Conservation (phyloP, 768 basidiomycete species). For the Rickenella mellea region DNA sequence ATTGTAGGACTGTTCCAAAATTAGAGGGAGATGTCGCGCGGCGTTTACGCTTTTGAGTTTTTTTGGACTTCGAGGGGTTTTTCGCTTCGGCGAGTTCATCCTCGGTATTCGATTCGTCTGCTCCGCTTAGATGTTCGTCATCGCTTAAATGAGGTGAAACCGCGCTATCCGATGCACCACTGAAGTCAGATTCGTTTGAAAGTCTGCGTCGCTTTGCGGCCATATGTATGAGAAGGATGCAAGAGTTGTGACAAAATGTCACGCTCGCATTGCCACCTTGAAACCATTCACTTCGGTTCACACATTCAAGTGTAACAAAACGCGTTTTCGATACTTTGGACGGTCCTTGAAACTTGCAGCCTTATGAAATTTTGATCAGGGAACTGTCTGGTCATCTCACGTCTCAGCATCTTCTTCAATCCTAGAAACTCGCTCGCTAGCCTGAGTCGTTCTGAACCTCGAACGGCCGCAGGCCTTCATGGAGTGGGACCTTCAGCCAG, state of each 20-base stretch:
- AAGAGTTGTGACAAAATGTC: too few relatives aligned
- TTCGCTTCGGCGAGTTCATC: slow-evolving; percentile 54
- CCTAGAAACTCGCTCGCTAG: background rate
- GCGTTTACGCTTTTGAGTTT: slow-evolving; percentile 76
- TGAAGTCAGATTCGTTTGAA: too few relatives aligned
- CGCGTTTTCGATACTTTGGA: too few relatives aligned
- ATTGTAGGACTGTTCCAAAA: slow-evolving; percentile 69
- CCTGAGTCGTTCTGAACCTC: background rate
- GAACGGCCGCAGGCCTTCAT: slow-evolving; percentile 15
- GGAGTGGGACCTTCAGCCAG: slow-evolving; percentile 66
- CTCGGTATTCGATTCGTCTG: slow-evolving; percentile 37
- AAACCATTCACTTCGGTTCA: too few relatives aligned
- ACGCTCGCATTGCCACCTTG: too few relatives aligned
- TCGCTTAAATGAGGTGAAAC: too few relatives aligned
- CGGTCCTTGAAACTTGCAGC: too few relatives aligned
- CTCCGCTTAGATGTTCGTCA: slow-evolving; percentile 15
- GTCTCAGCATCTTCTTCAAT: background rate
- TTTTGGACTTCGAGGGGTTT: slow-evolving; percentile 51
- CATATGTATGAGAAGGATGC: too few relatives aligned
- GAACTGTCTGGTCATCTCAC: background rate
- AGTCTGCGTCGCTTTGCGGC: too few relatives aligned
- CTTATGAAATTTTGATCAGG: too few relatives aligned
- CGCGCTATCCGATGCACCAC: too few relatives aligned
- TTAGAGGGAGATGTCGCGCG: slow-evolving; percentile 65
- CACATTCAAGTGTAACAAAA: too few relatives aligned